Percentiles rank a stretch among this genome's conserved stretches.
Conservation (phyloP, 345 rosid genomes). For the Brassica carinata region DNA sequence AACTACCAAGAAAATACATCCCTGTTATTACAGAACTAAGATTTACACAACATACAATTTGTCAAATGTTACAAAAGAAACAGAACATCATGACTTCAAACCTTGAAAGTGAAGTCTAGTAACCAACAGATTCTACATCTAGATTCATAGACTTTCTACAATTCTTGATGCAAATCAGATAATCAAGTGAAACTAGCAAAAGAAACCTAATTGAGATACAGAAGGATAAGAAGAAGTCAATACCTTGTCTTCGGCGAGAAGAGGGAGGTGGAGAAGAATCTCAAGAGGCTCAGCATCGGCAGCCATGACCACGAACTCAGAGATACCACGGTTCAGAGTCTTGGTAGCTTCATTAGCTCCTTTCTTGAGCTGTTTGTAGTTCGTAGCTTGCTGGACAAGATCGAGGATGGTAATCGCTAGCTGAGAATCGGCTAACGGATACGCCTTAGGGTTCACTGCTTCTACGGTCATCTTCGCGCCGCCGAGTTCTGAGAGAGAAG, state of each 20-base stretch:
- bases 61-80: too few species aligned
- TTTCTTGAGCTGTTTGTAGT: conserved; percentile 94
- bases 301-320: conserved; percentile 82
- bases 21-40: neutral
- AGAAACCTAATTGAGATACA: neutral
- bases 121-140: neutral
- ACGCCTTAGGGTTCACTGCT: conserved; percentile 85
- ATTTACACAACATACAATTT: neutral
- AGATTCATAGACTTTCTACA: neutral
- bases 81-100: neutral
- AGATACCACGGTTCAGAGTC: conserved; percentile 92
- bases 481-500: neutral
- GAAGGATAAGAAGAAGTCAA: neutral
- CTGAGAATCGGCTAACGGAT: conserved; percentile 78
- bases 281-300: conserved; percentile 85
- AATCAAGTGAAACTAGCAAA: neutral
- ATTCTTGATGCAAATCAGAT: neutral
- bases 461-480: conserved; percentile 41
- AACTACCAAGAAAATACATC: neutral
- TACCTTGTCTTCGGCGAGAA: conserved; percentile 89
- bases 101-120: neutral
- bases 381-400: conserved; percentile 91
- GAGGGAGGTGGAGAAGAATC: conserved; percentile 72
- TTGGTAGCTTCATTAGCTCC: conserved; percentile 97
- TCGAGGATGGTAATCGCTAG: conserved; percentile 72